Conservation (phyloP, 805 yeast genomes). For the Cyberlindnera veronae region DNA sequence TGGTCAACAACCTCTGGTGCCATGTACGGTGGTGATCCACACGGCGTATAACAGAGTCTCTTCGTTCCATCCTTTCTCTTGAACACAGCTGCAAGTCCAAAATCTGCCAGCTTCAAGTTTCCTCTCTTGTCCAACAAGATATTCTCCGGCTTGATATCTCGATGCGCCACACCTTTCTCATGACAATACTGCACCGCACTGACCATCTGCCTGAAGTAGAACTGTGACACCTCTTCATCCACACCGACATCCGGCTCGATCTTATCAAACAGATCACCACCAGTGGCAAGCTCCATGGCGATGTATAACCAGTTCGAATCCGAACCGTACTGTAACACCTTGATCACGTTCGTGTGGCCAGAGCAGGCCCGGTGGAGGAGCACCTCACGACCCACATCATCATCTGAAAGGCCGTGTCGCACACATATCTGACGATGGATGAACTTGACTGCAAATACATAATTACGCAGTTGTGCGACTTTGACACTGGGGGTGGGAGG, state of each 20-base stretch:
- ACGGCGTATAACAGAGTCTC: conserved; percentile 46
- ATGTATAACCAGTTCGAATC: conserved; percentile 60
- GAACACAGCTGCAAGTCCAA: conserved; percentile 68
- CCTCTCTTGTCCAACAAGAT: conserved; percentile 60
- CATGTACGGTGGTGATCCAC: conserved; percentile 76
- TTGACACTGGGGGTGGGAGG: conserved; percentile 41
- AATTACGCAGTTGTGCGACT: conserved; percentile 37
- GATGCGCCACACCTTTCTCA: conserved; percentile 58
- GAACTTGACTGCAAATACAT: conserved; percentile 55
- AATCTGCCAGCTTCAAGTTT: conserved; percentile 70
- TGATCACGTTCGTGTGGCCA: conserved; percentile 57
- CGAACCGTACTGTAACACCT: conserved; percentile 50
- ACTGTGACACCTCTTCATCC: conserved; percentile 61
- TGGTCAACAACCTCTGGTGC: conserved; percentile 63
- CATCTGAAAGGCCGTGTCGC: conserved; percentile 34
- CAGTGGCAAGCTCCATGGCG: conserved; percentile 63
- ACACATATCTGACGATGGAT: conserved; percentile 41
- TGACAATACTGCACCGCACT: conserved; percentile 61
- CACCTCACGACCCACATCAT: conserved; percentile 49
- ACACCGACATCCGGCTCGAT: conserved; percentile 75
- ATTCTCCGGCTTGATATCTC: conserved; percentile 70
- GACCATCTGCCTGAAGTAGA: conserved; percentile 63
- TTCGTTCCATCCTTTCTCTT: conserved; percentile 44
- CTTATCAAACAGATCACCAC: conserved; percentile 77
- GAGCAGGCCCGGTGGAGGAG: conserved; percentile 56